Percentiles rank a stretch among this genome's conserved stretches.
These are phyloP conservation scores for maize (Zea mays) DNA, from an alignment of 176 grass and related monocot species.

Conservation along the genomic window Zm-B73-REFERENCE-NAM-5.0 NC_050103.1:151553001-151553500, in stretches of 20 bases:
- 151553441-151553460: slow-evolving; percentile 80
- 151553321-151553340: slow-evolving; percentile 49
- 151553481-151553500: slow-evolving; percentile 71
- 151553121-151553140: not conserved
- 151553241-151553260: slow-evolving; percentile 71
- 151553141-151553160: not conserved
- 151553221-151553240: slow-evolving; percentile 61
- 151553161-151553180: slow-evolving; percentile 9
- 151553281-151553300: slow-evolving; percentile 54
- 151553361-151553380: not conserved
- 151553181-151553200: slow-evolving; percentile 38
- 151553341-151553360: slow-evolving; percentile 9
- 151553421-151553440: slow-evolving; percentile 57
- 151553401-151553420: slow-evolving; percentile 10
- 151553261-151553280: slow-evolving; percentile 52
- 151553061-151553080: slow-evolving; percentile 1
- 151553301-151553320: slow-evolving; percentile 64
- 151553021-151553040: slow-evolving; percentile 6
- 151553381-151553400: slow-evolving; percentile 14
- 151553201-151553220: slow-evolving; percentile 43
- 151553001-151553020: slow-evolving; percentile 11
- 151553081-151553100: not conserved
- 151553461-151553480: slow-evolving; percentile 72
- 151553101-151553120: slow-evolving; percentile 9
- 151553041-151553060: slow-evolving; percentile 6